phyloP scores from a whole-genome alignment of 2,329 filamentous ascomycete species.

The Emergomyces orientalis region DNA sequence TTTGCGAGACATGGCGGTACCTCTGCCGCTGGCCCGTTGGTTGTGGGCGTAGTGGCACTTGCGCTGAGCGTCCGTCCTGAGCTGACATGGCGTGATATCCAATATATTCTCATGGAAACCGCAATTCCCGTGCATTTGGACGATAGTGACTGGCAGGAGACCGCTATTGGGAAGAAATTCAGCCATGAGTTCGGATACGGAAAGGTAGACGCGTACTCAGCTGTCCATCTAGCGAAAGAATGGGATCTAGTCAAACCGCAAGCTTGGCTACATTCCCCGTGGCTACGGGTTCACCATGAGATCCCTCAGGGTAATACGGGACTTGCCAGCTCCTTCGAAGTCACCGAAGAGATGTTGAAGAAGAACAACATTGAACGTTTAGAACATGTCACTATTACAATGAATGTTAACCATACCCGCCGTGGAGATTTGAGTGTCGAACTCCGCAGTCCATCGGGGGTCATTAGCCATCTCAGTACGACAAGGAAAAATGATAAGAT shows the following conservation, averaged over 20 bases:
- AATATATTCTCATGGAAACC: slow-evolving; percentile 79
- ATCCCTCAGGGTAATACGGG: slow-evolving; percentile 82
- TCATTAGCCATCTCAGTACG: slow-evolving; percentile 75
- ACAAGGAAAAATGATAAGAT: slow-evolving; percentile 60
- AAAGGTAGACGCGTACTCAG: slow-evolving; percentile 78
- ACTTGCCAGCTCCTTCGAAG: slow-evolving; percentile 66
- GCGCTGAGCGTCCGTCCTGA: slow-evolving; percentile 78
- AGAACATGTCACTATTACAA: slow-evolving; percentile 93
- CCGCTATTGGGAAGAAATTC: slow-evolving; percentile 71
- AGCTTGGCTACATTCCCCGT: slow-evolving; percentile 87
- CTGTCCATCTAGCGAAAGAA: slow-evolving; percentile 75
- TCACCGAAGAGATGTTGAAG: slow-evolving; percentile 72
- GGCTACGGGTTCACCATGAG: slow-evolving; percentile 76
- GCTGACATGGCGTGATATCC: slow-evolving; percentile 85
- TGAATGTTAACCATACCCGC: slow-evolving; percentile 83
- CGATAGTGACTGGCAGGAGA: slow-evolving; percentile 69
- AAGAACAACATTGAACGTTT: slow-evolving; percentile 73
- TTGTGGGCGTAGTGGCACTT: slow-evolving; percentile 83
- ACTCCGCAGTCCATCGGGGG: slow-evolving; percentile 69
- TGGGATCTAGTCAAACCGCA: slow-evolving; percentile 91
- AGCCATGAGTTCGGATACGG: slow-evolving; percentile 95
- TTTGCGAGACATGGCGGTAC: slow-evolving; percentile 82
- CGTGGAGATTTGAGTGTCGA: slow-evolving; percentile 91
- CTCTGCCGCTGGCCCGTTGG: slow-evolving; percentile 86
- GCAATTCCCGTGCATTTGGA: slow-evolving; percentile 71